These are phyloP conservation scores for Pseudovirgaria hyperparasitica DNA, from an alignment of 2,329 filamentous ascomycete genomes.

Conservation along the genomic window DNA sequence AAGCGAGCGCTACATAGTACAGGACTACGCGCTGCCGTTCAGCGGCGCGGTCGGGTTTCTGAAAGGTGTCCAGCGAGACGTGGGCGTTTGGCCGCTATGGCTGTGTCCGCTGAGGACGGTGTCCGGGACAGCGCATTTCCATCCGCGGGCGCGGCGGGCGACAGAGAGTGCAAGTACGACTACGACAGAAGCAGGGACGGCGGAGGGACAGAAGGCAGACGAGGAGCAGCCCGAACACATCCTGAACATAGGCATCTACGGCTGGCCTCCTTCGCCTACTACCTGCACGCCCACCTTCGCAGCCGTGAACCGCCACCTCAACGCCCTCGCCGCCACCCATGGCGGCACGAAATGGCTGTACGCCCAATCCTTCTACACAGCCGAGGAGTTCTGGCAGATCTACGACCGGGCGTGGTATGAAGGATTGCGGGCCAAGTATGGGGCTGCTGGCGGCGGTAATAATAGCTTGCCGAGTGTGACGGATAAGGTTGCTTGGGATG, in stretches of 20 bases:
- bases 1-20: conserved; percentile 48
- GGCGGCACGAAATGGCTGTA: conserved; percentile 60
- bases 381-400: conserved; percentile 54
- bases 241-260: conserved; percentile 59
- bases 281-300: conserved; percentile 32
- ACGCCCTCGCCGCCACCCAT: conserved; percentile 44
- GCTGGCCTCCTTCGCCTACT: conserved; percentile 45
- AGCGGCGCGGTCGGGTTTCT: conserved; percentile 30
- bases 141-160: conserved; percentile 17
- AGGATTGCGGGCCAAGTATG: conserved; percentile 43
- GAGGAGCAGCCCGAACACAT: conserved; percentile 22
- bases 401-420: conserved; percentile 52
- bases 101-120: conserved; percentile 29
- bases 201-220: conserved; percentile 13
- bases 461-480: conserved; percentile 52
- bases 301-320: conserved; percentile 45
- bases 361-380: conserved; percentile 54
- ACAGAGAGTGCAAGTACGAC: conserved; percentile 16
- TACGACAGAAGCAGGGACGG: conserved; percentile 16
- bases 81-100: conserved; percentile 36
- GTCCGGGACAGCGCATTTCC: conserved; percentile 1
- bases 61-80: conserved; percentile 24
- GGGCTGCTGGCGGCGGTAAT: too few relatives aligned
- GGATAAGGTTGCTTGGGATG: conserved; percentile 48
- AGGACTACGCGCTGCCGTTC: conserved; percentile 44